Evolutionary conservation across 306 rosid genomes (phyloP), one percentile per base, ranked within the genome.

Genomic region (Albizia julibrissin): DNA sequence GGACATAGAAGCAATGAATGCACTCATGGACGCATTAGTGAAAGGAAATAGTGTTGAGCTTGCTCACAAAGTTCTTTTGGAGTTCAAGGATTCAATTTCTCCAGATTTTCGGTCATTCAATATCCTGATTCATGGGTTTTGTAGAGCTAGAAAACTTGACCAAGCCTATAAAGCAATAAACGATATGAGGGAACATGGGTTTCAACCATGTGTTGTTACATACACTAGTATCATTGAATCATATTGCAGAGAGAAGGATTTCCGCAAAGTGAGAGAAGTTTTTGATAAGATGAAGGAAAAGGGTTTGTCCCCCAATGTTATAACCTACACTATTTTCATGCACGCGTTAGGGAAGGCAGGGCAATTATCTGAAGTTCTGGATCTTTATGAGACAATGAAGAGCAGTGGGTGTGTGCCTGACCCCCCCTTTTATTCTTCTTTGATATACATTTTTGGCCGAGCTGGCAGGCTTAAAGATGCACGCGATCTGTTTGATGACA

Each of bases 51-150:
- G 94, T 19, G 88, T 91, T 82, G 98, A 95, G 84, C 82, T 68
- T 83, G 98, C 98, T 44, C 83, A 80, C n/a, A 49, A 79, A 29
- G 89, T 85, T 85, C 73, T 86, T 81, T 72, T 81, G 83, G 92
- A 93, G 88, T 86, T 84, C 18, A 87, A 92, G 91, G 79, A 84
- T 54, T 69, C 49, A 1, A 62, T 93, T 59, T 88, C 90, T 18
- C 79, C 86, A 79, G 84, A 80, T 74, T 44, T 71, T 26, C 31
- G 10, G 6, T 83, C 91, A 66, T 91, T 91, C 88, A 95, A 95
- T 86, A 61, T 89, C 80, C 80, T 95, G 90, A 84, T 93, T n/a
- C 87, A 88, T 76, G 96, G 99, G 56, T 93, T 92, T 93, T 95
- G 99, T 70, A 88, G 43, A 88, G 82, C 29, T 27, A 86, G 92